phyloP scores from a whole-genome alignment of 164 flowering plant species.

The Magnolia kwangsiensis region DNA sequence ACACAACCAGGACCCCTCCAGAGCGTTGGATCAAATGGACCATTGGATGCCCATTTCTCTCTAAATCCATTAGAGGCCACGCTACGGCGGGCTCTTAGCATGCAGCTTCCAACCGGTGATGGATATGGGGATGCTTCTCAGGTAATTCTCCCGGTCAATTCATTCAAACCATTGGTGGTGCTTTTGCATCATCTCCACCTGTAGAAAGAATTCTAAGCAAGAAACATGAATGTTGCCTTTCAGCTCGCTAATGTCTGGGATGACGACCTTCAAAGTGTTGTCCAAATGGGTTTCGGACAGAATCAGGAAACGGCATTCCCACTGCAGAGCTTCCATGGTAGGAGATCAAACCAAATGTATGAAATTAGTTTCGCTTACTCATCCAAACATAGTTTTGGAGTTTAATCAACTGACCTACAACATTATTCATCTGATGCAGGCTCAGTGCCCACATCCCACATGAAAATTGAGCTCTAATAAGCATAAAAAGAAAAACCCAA shows the following conservation, averaged over 20 bases:
- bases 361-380: neutral
- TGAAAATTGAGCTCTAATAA: slow-evolving; percentile 62
- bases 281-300: slow-evolving; percentile 84
- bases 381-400: neutral
- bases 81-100: slow-evolving; percentile 26
- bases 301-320: slow-evolving; percentile 22
- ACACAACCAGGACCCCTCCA: slow-evolving; percentile 37
- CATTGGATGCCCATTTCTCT: slow-evolving; percentile 31
- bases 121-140: slow-evolving; percentile 48
- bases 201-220: neutral
- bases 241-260: slow-evolving; percentile 66
- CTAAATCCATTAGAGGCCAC: slow-evolving; percentile 35
- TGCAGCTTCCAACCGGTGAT: slow-evolving; percentile 46
- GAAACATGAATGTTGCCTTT: slow-evolving; percentile 1
- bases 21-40: slow-evolving; percentile 26
- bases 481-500: slow-evolving; percentile 7
- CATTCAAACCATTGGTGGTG: neutral
- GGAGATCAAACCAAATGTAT: neutral
- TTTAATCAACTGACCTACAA: neutral
- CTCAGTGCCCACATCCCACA: slow-evolving; percentile 44
- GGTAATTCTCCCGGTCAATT: slow-evolving; percentile 32
- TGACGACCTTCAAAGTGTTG: slow-evolving; percentile 81
- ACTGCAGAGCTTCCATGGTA: slow-evolving; percentile 36
- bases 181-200: neutral
- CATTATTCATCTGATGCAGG: slow-evolving; percentile 38